Percentiles rank a stretch among this genome's conserved stretches.
Evolutionary conservation across 306 rosid species (phyloP).

Genomic region (Lotus japonicus): DNA sequence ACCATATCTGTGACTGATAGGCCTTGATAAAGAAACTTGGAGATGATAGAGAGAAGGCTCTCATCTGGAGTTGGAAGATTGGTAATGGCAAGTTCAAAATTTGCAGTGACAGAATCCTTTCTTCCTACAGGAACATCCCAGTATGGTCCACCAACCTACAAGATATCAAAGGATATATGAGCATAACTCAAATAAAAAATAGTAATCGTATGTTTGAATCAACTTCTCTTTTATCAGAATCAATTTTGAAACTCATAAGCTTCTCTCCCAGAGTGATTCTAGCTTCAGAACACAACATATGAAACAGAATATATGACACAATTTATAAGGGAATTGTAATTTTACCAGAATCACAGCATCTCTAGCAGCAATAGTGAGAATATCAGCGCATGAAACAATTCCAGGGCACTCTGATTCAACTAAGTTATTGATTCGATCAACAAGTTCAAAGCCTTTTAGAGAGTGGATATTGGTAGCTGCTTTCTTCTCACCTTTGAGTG

Average conservation of each 20-base stretch:
- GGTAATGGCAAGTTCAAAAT: slow-evolving; percentile 47
- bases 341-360: slow-evolving; percentile 89
- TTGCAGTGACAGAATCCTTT: slow-evolving; percentile 74
- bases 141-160: slow-evolving; percentile 93
- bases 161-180: background rate
- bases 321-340: background rate
- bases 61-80: slow-evolving; percentile 64
- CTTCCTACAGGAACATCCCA: slow-evolving; percentile 98
- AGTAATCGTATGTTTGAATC: no score
- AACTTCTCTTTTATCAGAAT: no score
- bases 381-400: slow-evolving; percentile 89
- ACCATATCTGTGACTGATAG: slow-evolving; percentile 83
- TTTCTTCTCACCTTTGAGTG: slow-evolving; percentile 76
- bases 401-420: slow-evolving; percentile 89
- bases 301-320: background rate
- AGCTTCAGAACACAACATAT: background rate
- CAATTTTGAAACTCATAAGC: no score
- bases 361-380: slow-evolving; percentile 95
- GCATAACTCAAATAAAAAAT: background rate
- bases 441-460: slow-evolving; percentile 50
- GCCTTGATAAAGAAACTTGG: slow-evolving; percentile 83
- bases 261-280: no score
- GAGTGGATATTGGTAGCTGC: slow-evolving; percentile 59
- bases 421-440: slow-evolving; percentile 74
- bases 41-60: slow-evolving; percentile 44